These are phyloP conservation scores for Tulasnella sp. DNA, from an alignment of 768 basidiomycete species.

Conservation along the genomic window DNA sequence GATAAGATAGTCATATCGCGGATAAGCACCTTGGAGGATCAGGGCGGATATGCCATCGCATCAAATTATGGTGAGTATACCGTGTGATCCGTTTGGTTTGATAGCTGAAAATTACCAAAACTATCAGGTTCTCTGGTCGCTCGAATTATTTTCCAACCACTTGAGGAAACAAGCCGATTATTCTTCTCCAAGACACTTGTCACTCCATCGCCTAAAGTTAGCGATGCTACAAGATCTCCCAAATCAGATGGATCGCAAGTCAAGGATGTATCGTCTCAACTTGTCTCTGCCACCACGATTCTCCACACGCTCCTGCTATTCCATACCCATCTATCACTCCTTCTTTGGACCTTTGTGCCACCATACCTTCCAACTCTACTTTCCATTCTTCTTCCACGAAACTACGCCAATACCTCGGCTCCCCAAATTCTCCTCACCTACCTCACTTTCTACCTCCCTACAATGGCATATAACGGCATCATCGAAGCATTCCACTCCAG, in stretches of 20 bases:
- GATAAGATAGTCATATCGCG: slow-evolving; percentile 82
- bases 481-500: slow-evolving; percentile 85
- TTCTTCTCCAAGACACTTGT: slow-evolving; percentile 65
- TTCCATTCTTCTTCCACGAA: slow-evolving; percentile 49
- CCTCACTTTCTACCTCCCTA: slow-evolving; percentile 70
- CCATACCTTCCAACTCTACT: slow-evolving; percentile 59
- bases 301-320: slow-evolving; percentile 42
- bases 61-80: slow-evolving; percentile 79
- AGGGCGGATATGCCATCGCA: slow-evolving; percentile 78
- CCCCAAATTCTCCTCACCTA: slow-evolving; percentile 65
- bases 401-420: slow-evolving; percentile 56
- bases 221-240: neutral
- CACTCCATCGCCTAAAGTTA: neutral
- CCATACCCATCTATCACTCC: slow-evolving; percentile 50
- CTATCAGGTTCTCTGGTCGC: slow-evolving; percentile 75
- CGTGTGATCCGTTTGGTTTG: neutral
- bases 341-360: slow-evolving; percentile 63
- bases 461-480: slow-evolving; percentile 79
- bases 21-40: slow-evolving; percentile 71
- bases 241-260: neutral
- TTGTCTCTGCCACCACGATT: slow-evolving; percentile 21
- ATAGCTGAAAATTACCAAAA: neutral
- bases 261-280: neutral
- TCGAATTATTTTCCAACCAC: slow-evolving; percentile 85
- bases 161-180: slow-evolving; percentile 83